Conservation (phyloP, 345 rosid genomes). For the Boechera retrofracta region DNA sequence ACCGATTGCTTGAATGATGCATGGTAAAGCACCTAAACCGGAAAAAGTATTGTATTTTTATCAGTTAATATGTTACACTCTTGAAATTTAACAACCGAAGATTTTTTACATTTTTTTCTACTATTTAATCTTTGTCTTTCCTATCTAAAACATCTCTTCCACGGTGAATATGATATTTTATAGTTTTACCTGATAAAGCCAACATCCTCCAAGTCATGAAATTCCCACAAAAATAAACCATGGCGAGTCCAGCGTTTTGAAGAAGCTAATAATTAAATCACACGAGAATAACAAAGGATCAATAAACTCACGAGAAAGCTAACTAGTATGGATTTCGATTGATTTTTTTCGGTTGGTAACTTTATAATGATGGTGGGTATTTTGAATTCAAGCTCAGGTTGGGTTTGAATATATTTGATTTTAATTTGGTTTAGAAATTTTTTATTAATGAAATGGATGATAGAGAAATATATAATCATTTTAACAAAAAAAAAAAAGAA, state of each 20-base stretch:
- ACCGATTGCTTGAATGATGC: constrained; percentile 47
- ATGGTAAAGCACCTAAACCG: constrained; percentile 49
- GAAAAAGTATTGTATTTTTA: not conserved
- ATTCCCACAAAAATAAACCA: constrained; percentile 41
- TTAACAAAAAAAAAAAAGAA: no score
- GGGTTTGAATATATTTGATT: no score
- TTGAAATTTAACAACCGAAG: no score
- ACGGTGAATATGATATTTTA: not conserved
- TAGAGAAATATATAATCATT: no score
- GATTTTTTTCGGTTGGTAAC: no score
- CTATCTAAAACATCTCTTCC: not conserved
- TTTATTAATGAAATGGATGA: no score
- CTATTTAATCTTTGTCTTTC: no score
- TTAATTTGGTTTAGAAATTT: no score
- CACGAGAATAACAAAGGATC: not conserved
- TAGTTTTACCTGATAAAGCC: constrained; percentile 40
- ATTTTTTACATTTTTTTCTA: not conserved
- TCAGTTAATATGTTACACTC: not conserved
- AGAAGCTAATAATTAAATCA: constrained; percentile 36
- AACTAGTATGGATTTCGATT: no score
- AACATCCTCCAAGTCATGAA: constrained; percentile 43
- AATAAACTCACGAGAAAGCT: not conserved
- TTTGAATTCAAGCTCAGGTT: no score
- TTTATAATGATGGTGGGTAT: no score
- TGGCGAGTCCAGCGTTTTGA: constrained; percentile 44